A percentile compares a stretch with the other conserved stretches of the same genome.
Conservation (phyloP, 2,329 filamentous ascomycete genomes). For the Monosporascus sp. region DNA sequence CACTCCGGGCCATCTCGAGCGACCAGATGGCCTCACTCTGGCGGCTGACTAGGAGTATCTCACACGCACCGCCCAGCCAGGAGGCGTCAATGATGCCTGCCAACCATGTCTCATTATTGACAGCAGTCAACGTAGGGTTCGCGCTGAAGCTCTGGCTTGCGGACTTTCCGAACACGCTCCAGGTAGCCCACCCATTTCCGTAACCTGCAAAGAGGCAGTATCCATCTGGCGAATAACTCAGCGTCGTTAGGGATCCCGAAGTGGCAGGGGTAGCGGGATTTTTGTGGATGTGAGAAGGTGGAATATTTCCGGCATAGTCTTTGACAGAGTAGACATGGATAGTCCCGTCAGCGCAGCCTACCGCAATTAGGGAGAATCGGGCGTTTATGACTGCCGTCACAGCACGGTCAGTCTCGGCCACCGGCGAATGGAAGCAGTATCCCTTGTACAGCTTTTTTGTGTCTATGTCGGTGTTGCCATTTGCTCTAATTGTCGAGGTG, state of each 20-base stretch:
- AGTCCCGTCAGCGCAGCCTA: constrained; percentile 74
- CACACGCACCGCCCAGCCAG: constrained; percentile 85
- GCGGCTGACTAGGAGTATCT: constrained; percentile 70
- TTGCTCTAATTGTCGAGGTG: constrained; percentile 36
- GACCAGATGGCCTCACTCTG: constrained; percentile 76
- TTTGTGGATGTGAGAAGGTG: constrained; percentile 72
- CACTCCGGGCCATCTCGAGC: constrained; percentile 88
- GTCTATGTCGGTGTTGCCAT: constrained; percentile 38
- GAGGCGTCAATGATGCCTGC: constrained; percentile 68
- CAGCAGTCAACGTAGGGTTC: constrained; percentile 57
- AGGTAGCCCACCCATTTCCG: constrained; percentile 87
- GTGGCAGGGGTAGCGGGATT: constrained; percentile 61
- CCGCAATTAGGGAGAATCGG: constrained; percentile 85
- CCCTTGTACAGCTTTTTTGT: constrained; percentile 74
- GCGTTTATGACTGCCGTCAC: constrained; percentile 82
- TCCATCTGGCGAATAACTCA: constrained; percentile 89
- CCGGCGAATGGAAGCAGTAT: constrained; percentile 80
- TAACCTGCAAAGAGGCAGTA: constrained; percentile 95
- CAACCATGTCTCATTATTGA: constrained; percentile 81
- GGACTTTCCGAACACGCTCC: constrained; percentile 94
- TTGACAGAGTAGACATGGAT: constrained; percentile 87
- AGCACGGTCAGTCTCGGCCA: constrained; percentile 54
- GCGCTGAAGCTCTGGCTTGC: constrained; percentile 77
- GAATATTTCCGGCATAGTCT: constrained; percentile 91
- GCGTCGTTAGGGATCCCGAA: constrained; percentile 66